phyloP scores from a whole-genome alignment of 2,329 filamentous ascomycete species.

The Ceratocystis destructans region DNA sequence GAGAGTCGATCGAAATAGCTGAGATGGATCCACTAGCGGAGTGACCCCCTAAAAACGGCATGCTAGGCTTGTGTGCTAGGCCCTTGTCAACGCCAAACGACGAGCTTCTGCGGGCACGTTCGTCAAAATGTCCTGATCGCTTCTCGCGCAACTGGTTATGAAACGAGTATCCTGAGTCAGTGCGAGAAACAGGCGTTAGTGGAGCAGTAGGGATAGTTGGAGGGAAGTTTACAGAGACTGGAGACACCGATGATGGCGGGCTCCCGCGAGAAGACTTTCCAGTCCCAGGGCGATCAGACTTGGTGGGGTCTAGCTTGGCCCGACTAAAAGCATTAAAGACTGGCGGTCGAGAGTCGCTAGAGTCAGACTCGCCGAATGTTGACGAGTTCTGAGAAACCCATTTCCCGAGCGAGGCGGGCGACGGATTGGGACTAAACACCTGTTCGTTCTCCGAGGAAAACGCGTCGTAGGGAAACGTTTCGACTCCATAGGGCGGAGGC shows the following conservation, averaged over 20 bases:
- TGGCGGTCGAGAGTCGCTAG: constrained; percentile 40
- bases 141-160: constrained; percentile 83
- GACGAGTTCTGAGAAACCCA: constrained; percentile 83
- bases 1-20: constrained; percentile 46
- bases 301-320: constrained; percentile 52
- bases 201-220: constrained; percentile 39
- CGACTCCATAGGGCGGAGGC: constrained; percentile 81
- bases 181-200: constrained; percentile 70
- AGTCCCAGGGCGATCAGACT: constrained; percentile 64
- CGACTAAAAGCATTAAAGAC: constrained; percentile 88
- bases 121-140: constrained; percentile 82
- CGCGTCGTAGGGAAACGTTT: constrained; percentile 80
- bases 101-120: constrained; percentile 73
- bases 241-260: constrained; percentile 55
- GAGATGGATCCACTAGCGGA: constrained; percentile 46
- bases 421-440: constrained; percentile 60
- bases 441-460: constrained; percentile 77
- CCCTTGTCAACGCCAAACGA: constrained; percentile 72
- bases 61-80: constrained; percentile 53
- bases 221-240: constrained; percentile 65
- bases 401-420: constrained; percentile 61
- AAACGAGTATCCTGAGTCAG: constrained; percentile 80
- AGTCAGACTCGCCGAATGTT: constrained; percentile 60
- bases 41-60: constrained; percentile 59
- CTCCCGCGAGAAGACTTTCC: constrained; percentile 50